Conservation (phyloP, 2,329 filamentous ascomycete species). For the Microthyrium microscopicum region DNA sequence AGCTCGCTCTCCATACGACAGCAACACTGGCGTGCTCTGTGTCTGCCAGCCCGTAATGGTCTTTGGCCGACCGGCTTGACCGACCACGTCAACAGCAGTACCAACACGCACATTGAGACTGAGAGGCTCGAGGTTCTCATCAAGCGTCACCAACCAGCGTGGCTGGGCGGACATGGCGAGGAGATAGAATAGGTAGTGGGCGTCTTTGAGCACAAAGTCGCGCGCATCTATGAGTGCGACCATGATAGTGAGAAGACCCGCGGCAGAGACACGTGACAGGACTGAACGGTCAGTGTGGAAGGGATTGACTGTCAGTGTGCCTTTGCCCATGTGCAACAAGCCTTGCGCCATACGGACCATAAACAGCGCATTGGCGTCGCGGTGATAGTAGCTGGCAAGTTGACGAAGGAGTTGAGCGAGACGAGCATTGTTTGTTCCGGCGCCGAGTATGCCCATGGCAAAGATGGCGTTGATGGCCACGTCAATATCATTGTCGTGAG, state of each 20-base stretch:
- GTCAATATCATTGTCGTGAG: constrained; percentile 95
- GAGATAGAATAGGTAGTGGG: constrained; percentile 94
- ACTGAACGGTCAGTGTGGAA: constrained; percentile 98
- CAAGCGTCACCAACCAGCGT: constrained; percentile 86
- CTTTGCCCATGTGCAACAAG: constrained; percentile 97
- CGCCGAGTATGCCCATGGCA: constrained; percentile 92
- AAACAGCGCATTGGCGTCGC: constrained; percentile 89
- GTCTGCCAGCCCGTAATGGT: constrained; percentile 99
- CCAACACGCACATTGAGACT: constrained; percentile 94
- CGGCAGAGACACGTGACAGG: constrained; percentile 76
- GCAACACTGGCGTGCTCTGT: constrained; percentile 90
- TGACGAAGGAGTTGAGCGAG: constrained; percentile 87
- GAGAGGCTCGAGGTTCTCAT: constrained; percentile 84
- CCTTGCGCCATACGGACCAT: constrained; percentile 99
- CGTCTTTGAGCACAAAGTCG: constrained; percentile 51
- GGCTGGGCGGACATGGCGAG: constrained; percentile 94
- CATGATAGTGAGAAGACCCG: constrained; percentile 75
- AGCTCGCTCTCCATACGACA: constrained; percentile 88
- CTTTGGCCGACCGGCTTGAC: constrained; percentile 91
- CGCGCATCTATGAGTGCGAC: constrained; percentile 93
- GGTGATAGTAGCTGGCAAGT: constrained; percentile 93
- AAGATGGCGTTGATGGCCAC: constrained; percentile 98
- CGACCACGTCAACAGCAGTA: constrained; percentile 95
- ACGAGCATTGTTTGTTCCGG: constrained; percentile 94
- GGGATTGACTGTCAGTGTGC: constrained; percentile 87